Percentiles rank a stretch among this genome's conserved stretches.
These are phyloP conservation scores for Tetrahymena borealis DNA, from an alignment of 73 alveolate genomes.

Conservation along the genomic window DNA sequence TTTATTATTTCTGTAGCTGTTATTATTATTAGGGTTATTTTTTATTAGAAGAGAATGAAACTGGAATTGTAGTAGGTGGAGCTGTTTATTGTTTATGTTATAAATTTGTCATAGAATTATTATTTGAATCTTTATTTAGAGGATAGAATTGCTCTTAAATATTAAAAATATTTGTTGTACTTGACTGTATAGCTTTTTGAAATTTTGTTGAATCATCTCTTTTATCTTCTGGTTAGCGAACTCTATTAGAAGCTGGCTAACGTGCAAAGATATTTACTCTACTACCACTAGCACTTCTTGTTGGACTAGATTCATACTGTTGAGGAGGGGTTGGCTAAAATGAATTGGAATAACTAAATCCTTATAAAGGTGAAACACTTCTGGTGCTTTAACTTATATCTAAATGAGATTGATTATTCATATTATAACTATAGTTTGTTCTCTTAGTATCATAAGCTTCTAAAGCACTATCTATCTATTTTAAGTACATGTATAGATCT, in stretches of 20 bases:
- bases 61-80: too few species aligned
- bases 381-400: neutral
- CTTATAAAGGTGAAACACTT: neutral
- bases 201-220: neutral
- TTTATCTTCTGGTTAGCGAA: neutral
- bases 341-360: neutral
- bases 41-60: too few species aligned
- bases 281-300: neutral
- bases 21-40: too few species aligned
- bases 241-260: neutral
- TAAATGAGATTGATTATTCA: neutral
- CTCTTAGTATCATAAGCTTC: neutral
- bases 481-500: neutral
- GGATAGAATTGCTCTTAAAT: too few species aligned
- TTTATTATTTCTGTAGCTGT: too few species aligned
- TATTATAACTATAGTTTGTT: neutral
- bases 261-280: neutral
- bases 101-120: too few species aligned
- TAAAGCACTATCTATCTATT: neutral
- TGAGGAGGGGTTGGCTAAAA: neutral
- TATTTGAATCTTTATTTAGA: too few species aligned
- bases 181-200: neutral
- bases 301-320: neutral
- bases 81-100: too few species aligned
- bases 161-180: neutral